Conservation (phyloP, 176 grass and related monocot genomes). For the Metroxylon sagu region DNA sequence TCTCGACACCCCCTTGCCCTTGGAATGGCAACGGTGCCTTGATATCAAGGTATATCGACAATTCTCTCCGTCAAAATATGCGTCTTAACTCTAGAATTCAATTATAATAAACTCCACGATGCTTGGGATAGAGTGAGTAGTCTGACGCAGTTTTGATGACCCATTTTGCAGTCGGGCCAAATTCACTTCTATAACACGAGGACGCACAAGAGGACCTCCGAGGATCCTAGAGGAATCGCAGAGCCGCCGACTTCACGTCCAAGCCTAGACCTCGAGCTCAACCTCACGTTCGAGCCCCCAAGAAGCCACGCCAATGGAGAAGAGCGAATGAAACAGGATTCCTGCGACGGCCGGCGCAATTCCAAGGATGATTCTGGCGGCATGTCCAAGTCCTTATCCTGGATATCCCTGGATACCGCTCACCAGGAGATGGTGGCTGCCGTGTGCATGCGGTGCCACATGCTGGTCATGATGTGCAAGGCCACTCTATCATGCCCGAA, state of each 20-base stretch:
- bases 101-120: no score
- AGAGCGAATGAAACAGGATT: neutral
- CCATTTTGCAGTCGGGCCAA: conserved; percentile 2
- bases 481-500: conserved; percentile 70
- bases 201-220: conserved; percentile 17
- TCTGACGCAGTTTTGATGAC: no score
- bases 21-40: conserved; percentile 21
- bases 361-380: neutral
- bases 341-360: neutral
- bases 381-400: neutral
- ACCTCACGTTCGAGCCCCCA: conserved; percentile 46
- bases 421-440: conserved; percentile 64
- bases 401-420: neutral
- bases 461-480: conserved; percentile 83
- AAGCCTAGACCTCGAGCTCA: conserved; percentile 69
- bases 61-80: no score
- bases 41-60: conserved; percentile 8
- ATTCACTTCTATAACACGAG: conserved; percentile 20
- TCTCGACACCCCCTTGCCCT: conserved; percentile 10
- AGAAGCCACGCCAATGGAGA: conserved; percentile 2
- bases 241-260: conserved; percentile 16
- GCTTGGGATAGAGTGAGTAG: no score
- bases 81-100: no score
- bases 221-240: conserved; percentile 37
- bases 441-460: conserved; percentile 83